Evolutionary conservation across 179 eudicot species (phyloP).

Genomic region (Silene vulgaris): DNA sequence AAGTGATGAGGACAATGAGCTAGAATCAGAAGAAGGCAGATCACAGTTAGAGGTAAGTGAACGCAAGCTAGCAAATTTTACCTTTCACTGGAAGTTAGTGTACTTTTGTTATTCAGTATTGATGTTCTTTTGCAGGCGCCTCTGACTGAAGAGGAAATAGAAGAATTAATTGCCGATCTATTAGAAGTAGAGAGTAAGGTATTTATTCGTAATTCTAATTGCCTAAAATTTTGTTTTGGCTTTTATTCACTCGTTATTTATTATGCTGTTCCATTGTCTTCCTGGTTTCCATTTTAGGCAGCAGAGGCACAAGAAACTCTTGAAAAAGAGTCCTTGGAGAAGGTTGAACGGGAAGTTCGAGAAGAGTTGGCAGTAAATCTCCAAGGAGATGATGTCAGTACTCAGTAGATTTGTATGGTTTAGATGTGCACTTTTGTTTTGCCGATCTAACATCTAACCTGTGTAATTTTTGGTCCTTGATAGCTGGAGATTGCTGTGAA

Average conservation of each 20-base stretch:
- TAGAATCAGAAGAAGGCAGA: conserved; percentile 26
- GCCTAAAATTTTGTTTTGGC: background rate
- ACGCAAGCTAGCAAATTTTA: background rate
- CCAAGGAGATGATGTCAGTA: conserved; percentile 65
- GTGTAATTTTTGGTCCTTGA: conserved; percentile 24
- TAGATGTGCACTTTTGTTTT: background rate
- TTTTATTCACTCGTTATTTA: background rate
- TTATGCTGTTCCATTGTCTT: conserved; percentile 1
- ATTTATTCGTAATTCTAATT: conserved; percentile 11
- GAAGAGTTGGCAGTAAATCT: conserved; percentile 63
- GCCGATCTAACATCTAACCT: conserved; percentile 9
- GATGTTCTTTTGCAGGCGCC: conserved; percentile 40
- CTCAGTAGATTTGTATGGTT: conserved; percentile 27
- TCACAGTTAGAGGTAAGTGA: conserved; percentile 33
- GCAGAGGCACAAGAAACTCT: conserved; percentile 98
- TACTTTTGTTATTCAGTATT: background rate
- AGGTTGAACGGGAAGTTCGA: conserved; percentile 82
- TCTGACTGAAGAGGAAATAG: conserved; percentile 77
- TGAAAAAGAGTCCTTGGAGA: conserved; percentile 76
- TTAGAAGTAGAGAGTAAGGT: conserved; percentile 92
- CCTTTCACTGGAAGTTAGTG: background rate
- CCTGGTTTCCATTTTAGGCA: conserved; percentile 53
- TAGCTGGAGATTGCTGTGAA: conserved; percentile 88
- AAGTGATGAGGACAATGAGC: conserved; percentile 32
- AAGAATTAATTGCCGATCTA: conserved; percentile 70